Evolutionary conservation across 2,329 filamentous ascomycete species (phyloP).

Genomic region (Talaromyces sp.): DNA sequence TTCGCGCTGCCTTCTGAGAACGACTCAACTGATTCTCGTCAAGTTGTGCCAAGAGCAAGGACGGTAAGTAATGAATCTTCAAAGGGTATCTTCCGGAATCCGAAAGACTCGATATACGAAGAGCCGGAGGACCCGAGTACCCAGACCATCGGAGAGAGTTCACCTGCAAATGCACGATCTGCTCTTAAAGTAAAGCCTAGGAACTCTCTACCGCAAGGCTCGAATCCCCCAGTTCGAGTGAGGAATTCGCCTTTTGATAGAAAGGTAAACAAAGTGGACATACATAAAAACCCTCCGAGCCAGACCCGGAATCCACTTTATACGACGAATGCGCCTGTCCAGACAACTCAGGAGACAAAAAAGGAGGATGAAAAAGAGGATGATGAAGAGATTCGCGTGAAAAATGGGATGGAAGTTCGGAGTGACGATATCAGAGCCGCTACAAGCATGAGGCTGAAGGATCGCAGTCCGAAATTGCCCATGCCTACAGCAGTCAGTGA

Average conservation of each 20-base stretch:
- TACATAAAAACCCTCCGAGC: conserved; percentile 75
- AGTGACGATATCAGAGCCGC: conserved; percentile 83
- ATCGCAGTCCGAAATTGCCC: conserved; percentile 80
- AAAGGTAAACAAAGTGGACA: conserved; percentile 59
- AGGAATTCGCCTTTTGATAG: conserved; percentile 42
- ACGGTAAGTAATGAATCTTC: conserved; percentile 36
- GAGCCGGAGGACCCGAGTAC: conserved; percentile 59
- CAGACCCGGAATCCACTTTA: conserved; percentile 80
- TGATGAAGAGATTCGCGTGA: conserved; percentile 52
- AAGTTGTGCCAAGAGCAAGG: conserved; percentile 21
- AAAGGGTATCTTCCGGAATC: conserved; percentile 54
- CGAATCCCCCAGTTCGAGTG: background rate
- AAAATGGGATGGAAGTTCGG: conserved; percentile 76
- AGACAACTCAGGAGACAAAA: background rate
- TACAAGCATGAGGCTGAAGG: conserved; percentile 81
- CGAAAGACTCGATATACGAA: conserved; percentile 70
- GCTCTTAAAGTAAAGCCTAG: conserved; percentile 56
- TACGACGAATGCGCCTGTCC: conserved; percentile 56
- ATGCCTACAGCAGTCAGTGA: conserved; percentile 89
- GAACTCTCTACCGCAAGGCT: conserved; percentile 52
- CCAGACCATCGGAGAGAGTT: conserved; percentile 20
- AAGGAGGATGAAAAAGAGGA: conserved; percentile 6
- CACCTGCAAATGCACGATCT: conserved; percentile 32
- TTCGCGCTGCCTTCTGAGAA: conserved; percentile 34
- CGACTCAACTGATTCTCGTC: conserved; percentile 13